Evolutionary conservation across 305 asterid species (phyloP), one percentile per base, ranked within the genome.

Genomic region (Plantago rigida): DNA sequence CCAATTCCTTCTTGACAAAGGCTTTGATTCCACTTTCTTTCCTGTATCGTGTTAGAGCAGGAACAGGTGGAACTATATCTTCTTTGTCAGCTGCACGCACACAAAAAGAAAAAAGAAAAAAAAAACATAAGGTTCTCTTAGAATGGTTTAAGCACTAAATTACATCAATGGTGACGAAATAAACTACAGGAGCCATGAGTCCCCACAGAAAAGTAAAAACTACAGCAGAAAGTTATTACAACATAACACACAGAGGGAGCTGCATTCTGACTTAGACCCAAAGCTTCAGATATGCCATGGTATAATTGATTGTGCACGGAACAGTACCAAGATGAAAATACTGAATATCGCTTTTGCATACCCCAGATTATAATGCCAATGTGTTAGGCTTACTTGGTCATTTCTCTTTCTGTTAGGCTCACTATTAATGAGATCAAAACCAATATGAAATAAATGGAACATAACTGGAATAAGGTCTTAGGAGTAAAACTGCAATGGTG

Each of bases 51-150:
- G 97, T 89, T 63, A 93, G 92, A 67, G 83, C 71, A 41, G 99
- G 99, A 71, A 85, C 80, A 42, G 99, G 96, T 51, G 99, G 99
- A 58, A 89, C 51, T 64, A 93, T 73, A 74, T 93, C 99, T 77
- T 89, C 95, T 78, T 83, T 89, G 75, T 85, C 94, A 71, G 88
- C 99, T 93, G 94, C 78, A 17, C 19, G 0, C 19, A 17, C 19
- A 17, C 19, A 17, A 1, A 22, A 22, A 22, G 1, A 22, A 22
- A 2, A 22, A 53, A 53, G 81, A 61, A 63, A 59, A 74, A 28
- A 49, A 29, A 34, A 74, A 60, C 59, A 62, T 59, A 50, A 63
- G 41, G 44, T 73, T 31, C 54, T 39, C 64, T 36, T 36, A 36
- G 2, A 54, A 60, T 58, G 69, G 69, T 50, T 51, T 19, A 45